A percentile compares a stretch with the other conserved stretches of the same genome.
Conservation (phyloP, 2,329 filamentous ascomycete species). For the Neofusicoccum ribis region DNA sequence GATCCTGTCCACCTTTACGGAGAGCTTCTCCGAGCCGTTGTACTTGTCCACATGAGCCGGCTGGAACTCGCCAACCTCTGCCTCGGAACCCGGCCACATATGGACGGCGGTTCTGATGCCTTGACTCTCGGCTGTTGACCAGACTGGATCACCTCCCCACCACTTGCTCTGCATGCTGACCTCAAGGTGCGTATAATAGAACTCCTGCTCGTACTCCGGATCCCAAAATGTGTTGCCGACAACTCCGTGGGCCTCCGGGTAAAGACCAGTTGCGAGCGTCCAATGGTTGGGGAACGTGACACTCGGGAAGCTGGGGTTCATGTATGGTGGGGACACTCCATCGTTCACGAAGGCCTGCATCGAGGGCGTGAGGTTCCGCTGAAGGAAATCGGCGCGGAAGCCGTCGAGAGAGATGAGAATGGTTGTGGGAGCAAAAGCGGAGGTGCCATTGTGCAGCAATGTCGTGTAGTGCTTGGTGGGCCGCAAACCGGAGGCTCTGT, state of each 20-base stretch:
- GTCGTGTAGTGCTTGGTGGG: conserved; percentile 14
- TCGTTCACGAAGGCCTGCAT: conserved; percentile 75
- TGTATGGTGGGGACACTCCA: conserved; percentile 87
- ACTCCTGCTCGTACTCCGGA: conserved; percentile 71
- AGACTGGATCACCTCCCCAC: conserved; percentile 94
- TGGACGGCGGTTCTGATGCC: conserved; percentile 80
- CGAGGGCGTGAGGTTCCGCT: conserved; percentile 78
- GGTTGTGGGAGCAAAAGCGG: conserved; percentile 86
- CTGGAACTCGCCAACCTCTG: conserved; percentile 72
- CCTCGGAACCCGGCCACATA: conserved; percentile 98
- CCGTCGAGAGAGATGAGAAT: conserved; percentile 93
- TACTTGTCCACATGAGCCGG: conserved; percentile 82
- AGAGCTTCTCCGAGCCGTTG: conserved; percentile 73
- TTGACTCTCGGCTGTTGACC: conserved; percentile 86
- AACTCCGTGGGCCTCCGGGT: conserved; percentile 89
- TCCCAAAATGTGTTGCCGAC: conserved; percentile 97
- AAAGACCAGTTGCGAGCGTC: conserved; percentile 85
- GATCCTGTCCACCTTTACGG: conserved; percentile 75
- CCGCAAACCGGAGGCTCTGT: conserved; percentile 43
- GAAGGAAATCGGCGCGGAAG: conserved; percentile 90
- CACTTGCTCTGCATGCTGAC: conserved; percentile 82
- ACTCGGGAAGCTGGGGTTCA: conserved; percentile 91
- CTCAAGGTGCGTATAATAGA: conserved; percentile 79
- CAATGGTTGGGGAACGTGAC: conserved; percentile 96
- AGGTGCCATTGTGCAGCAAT: conserved; percentile 73